These are phyloP conservation scores for Ziziphus jujuba DNA, from an alignment of 306 rosid species.

Conservation along the genomic window DNA sequence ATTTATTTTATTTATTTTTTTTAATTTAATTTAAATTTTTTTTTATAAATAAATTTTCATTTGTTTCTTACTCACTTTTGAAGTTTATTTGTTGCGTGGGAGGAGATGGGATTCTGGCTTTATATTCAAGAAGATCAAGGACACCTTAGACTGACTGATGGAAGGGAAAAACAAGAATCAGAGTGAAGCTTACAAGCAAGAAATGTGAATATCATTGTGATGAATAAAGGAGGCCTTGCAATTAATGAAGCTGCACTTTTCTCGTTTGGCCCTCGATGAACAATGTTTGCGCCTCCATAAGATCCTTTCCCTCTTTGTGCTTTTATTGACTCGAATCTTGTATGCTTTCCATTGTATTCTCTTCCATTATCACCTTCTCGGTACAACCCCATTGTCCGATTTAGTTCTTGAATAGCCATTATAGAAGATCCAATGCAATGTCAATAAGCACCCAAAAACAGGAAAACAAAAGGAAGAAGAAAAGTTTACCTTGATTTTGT, in stretches of 20 bases:
- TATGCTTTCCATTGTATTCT: not conserved
- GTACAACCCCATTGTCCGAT: not conserved
- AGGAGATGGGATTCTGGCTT: not conserved
- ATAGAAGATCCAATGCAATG: not conserved
- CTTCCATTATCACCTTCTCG: not conserved
- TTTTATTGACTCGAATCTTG: constrained; percentile 4
- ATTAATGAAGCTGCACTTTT: not conserved
- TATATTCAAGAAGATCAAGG: not conserved
- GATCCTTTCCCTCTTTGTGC: constrained; percentile 21
- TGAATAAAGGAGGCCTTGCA: not conserved
- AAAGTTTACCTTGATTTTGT: constrained; percentile 15
- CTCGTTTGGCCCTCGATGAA: not conserved
- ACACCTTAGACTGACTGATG: not conserved
- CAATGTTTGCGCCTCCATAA: constrained; percentile 19
- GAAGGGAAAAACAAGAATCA: constrained; percentile 16
- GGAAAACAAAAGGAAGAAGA: not conserved
- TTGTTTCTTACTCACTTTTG: no score
- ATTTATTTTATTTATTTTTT: no score
- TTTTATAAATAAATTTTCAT: no score
- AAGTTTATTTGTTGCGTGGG: no score
- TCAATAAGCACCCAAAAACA: no score
- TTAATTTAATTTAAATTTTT: no score
- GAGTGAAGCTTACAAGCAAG: constrained; percentile 11
- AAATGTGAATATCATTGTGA: constrained; percentile 2
- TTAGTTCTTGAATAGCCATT: not conserved